Conservation (phyloP, 306 rosid species). For the Prunus armeniaca region DNA sequence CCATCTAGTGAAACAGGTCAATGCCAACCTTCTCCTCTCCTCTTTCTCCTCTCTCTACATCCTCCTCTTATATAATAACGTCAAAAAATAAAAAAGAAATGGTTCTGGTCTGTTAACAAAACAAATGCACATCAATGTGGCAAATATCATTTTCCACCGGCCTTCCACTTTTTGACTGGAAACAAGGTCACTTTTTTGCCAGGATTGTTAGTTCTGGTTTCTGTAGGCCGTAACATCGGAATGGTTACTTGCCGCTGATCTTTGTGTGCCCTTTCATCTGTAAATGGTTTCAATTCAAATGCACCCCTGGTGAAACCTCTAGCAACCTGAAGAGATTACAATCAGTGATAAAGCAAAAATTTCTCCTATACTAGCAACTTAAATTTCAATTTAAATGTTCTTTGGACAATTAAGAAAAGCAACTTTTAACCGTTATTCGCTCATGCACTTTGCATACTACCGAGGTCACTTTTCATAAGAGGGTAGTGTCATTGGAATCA, state of each 20-base stretch:
- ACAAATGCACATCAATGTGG: background rate
- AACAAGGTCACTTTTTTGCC: constrained; percentile 54
- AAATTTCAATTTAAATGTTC: background rate
- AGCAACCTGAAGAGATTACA: constrained; percentile 61
- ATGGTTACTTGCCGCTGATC: constrained; percentile 50
- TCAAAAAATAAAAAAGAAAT: background rate
- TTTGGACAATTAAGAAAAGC: background rate
- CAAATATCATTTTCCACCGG: constrained; percentile 44
- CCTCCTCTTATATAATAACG: background rate
- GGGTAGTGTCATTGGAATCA: background rate
- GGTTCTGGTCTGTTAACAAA: constrained; percentile 7
- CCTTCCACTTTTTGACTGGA: constrained; percentile 69
- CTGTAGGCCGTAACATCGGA: constrained; percentile 55
- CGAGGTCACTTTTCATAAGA: background rate
- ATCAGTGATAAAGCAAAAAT: constrained; percentile 10
- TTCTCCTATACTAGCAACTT: background rate
- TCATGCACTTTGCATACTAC: background rate
- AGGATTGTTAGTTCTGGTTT: constrained; percentile 39
- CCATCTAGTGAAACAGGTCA: background rate
- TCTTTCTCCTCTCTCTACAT: constrained; percentile 1
- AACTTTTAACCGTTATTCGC: background rate
- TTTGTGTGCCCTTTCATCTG: constrained; percentile 54
- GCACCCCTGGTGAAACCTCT: constrained; percentile 89
- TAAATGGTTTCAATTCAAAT: constrained; percentile 66
- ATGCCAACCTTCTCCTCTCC: background rate